Base-by-base conservation (phyloP, 345 rosid genomes). In the Eucalyptus shirleyi region DNA sequence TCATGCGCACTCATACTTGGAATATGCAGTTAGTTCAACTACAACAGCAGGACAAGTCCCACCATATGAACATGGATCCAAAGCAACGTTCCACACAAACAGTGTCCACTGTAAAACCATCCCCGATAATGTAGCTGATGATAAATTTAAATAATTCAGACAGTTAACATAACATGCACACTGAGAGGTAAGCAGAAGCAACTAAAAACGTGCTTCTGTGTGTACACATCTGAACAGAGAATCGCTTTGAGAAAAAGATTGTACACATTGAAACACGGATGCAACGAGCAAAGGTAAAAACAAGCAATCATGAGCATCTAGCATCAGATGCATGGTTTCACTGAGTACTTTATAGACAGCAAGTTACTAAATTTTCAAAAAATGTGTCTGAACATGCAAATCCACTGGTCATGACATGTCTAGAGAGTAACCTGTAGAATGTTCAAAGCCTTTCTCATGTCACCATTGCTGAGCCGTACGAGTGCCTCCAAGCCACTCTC, bases 401-500 rank as follows among this genome's bases (percentile, higher is more conserved):
- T 42, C 81, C 53, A 56, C 34, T 44, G 47, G 80, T 42, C 69
- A 87, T 10, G 45, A 72, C 83, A 72, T 37, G 28, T 72, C 30
- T 37, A 56, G 81, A 37, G n/a, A 51, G 42, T 72, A 91, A 98
- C 99, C 99, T 98, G 99, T 91, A 98, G 91, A 86, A 98, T 96
- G 94, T 98, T 98, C 95, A 97, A 91, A 87, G 99, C 98, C 95
- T 96, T 98, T 93, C 99, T 95, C 99, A 97, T 98, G 94, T 98
- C 99, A 67, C 99, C 99, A 89, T 93, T 98, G 96, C 99, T 93
- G 88, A 98, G 96, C 59, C 96, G 94, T 90, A 96, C 97, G 90
- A 96, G 94, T 88, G 99, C 99, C 44, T 93, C 94, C 88, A 97
- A 91, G 90, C 99, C 99, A 92, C 91, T 89, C 88, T 95, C 96